Evolutionary conservation across 2,329 filamentous ascomycete genomes (phyloP), one percentile per base, ranked within the genome.

Genomic region (Penicillium sp.): DNA sequence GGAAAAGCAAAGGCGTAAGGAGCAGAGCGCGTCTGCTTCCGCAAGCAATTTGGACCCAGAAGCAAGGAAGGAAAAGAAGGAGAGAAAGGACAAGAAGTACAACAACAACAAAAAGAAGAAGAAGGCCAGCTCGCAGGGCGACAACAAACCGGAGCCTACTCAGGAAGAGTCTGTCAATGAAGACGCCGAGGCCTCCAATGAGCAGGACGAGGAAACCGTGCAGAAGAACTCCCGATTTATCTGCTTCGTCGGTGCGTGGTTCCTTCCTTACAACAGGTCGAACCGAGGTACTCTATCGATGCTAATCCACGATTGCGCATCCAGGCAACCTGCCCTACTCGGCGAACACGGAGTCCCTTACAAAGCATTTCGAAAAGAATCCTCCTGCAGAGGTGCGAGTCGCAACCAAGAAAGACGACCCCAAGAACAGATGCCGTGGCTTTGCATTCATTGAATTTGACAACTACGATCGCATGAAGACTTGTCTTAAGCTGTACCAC

Each of bases 371-470:
- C 65, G 76, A 81, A 28, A 81, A 85, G 47, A 79, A 95, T 49
- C 70, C 79, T 35, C 87, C 87, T 7, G 75, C 71, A 36, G 76
- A 78, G 2, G 75, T 93, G 34, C 87, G 91, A 15, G 82, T 87
- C 46, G 79, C 87, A 33, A 86, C 82, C 37, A 78, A 86, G 56
- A 80, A 81, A 52, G 71, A 72, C 38, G 73, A 80, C 49, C 75
- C 78, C 9, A 74, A 72, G 23, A 45, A 21, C 39, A 79, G 81
- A 50, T 84, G 80, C 58, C 84, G 84, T 53, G 87, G 88, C 23
- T 84, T 86, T 57, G 88, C 87, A 4, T 94, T 96, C 65, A 74
- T 97, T 54, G 91, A 97, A 67, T 97, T 96, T 62, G 81, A 81
- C 50, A 78, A 81, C 53, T 94, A 83, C 69, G 86, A 90, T 67